phyloP scores from a whole-genome alignment of 2,329 filamentous ascomycete species.

The Blumeriella jaapii region DNA sequence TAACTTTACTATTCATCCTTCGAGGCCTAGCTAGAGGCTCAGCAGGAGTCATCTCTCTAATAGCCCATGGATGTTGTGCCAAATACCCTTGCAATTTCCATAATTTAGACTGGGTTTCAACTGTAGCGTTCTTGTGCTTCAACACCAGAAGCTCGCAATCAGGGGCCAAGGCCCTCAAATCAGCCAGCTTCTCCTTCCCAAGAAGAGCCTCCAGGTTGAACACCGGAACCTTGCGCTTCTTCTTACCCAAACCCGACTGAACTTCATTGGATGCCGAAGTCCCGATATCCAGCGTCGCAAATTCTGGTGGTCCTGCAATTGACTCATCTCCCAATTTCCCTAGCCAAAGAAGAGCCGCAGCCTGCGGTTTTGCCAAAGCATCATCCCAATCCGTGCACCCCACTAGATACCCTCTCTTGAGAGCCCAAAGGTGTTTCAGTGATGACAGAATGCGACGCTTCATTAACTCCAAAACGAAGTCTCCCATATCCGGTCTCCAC shows the following conservation, averaged over 20 bases:
- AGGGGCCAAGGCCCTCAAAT: slow-evolving; percentile 27
- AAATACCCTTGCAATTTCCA: slow-evolving; percentile 50
- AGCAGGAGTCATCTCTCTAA: background rate
- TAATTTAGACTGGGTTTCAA: slow-evolving; percentile 37
- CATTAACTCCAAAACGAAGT: slow-evolving; percentile 39
- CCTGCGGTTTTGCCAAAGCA: slow-evolving; percentile 28
- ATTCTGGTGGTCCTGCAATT: slow-evolving; percentile 27
- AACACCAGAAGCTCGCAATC: slow-evolving; percentile 27
- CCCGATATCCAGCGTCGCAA: slow-evolving; percentile 35
- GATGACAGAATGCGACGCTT: slow-evolving; percentile 36
- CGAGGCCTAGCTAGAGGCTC: background rate
- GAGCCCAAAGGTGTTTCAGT: slow-evolving; percentile 31
- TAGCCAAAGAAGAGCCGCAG: slow-evolving; percentile 21
- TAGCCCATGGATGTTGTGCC: slow-evolving; percentile 10
- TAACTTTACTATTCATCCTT: background rate
- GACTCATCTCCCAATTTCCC: slow-evolving; percentile 6
- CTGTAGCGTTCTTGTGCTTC: slow-evolving; percentile 32
- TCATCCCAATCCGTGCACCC: slow-evolving; percentile 35
- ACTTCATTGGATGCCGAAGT: slow-evolving; percentile 2
- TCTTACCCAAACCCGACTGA: slow-evolving; percentile 16
- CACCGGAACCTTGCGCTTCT: slow-evolving; percentile 33
- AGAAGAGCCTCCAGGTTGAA: slow-evolving; percentile 42
- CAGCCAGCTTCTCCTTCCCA: slow-evolving; percentile 34
- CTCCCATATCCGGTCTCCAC: slow-evolving; percentile 46
- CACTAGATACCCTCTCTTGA: slow-evolving; percentile 32